phyloP scores from a whole-genome alignment of 139 green algal species.

The Deuterostichococcus epilithicus region DNA sequence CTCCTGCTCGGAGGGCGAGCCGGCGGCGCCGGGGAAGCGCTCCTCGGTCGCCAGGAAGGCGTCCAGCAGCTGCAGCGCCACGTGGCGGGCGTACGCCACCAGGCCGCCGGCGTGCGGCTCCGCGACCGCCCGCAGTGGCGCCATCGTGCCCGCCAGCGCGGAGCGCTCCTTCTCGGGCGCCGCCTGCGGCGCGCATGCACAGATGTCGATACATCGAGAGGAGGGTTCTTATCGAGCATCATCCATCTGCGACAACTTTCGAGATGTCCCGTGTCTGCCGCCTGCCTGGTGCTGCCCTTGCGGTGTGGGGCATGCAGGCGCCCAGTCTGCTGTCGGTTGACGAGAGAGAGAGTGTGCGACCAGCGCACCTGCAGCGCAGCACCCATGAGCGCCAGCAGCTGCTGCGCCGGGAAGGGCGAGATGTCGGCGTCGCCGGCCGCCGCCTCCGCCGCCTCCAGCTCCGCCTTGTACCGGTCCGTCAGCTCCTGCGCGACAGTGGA shows the following conservation, averaged over 20 bases:
- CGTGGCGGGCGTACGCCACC: slow-evolving; percentile 43
- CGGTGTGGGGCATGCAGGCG: too few relatives aligned
- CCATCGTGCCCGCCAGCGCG: slow-evolving; percentile 42
- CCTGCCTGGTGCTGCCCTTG: too few relatives aligned
- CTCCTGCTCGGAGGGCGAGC: slow-evolving; percentile 88
- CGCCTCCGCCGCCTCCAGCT: slow-evolving; percentile 17
- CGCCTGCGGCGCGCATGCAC: slow-evolving; percentile 18
- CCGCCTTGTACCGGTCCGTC: slow-evolving; percentile 39
- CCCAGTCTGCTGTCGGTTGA: too few relatives aligned
- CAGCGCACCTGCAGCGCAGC: slow-evolving; percentile 17
- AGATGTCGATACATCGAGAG: too few relatives aligned
- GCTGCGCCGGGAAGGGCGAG: slow-evolving; percentile 2
- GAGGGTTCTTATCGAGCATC: too few relatives aligned
- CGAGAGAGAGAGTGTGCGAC: too few relatives aligned
- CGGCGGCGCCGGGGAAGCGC: slow-evolving; percentile 53
- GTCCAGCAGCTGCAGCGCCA: slow-evolving; percentile 59
- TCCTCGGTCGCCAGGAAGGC: slow-evolving; percentile 76
- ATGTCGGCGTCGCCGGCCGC: neutral
- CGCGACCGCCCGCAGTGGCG: slow-evolving; percentile 63
- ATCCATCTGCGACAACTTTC: too few relatives aligned
- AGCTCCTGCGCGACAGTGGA: slow-evolving; percentile 6
- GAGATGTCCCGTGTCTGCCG: too few relatives aligned
- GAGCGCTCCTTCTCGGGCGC: slow-evolving; percentile 22
- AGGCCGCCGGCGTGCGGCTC: slow-evolving; percentile 56
- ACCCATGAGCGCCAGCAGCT: slow-evolving; percentile 36